These are phyloP conservation scores for Penicillium brasilianum DNA, from an alignment of 2,329 filamentous ascomycete species.

Conservation along the genomic window DNA sequence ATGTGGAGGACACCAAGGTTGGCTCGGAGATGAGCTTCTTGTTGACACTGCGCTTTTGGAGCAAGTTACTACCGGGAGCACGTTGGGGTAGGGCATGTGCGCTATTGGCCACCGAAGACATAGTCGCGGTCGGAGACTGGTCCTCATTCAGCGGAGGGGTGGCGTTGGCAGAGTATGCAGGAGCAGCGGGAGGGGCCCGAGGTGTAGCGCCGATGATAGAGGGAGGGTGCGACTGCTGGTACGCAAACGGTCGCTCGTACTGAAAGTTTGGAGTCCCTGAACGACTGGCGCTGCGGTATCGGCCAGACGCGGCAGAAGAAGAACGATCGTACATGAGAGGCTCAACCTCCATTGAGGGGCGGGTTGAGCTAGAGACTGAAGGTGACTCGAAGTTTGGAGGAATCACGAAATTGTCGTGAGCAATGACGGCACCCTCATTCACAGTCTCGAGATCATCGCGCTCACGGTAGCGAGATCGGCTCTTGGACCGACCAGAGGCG, in stretches of 20 bases:
- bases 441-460: slow-evolving; percentile 61
- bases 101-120: slow-evolving; percentile 26
- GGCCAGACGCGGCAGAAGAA: slow-evolving; percentile 46
- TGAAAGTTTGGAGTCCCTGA: slow-evolving; percentile 42
- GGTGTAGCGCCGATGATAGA: slow-evolving; percentile 48
- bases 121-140: slow-evolving; percentile 45
- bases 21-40: slow-evolving; percentile 69
- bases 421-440: slow-evolving; percentile 49
- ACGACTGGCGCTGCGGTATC: slow-evolving; percentile 47
- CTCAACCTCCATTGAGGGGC: slow-evolving; percentile 45
- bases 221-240: slow-evolving; percentile 33
- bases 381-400: slow-evolving; percentile 35
- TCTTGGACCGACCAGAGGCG: slow-evolving; percentile 59
- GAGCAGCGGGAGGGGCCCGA: slow-evolving; percentile 52
- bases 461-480: slow-evolving; percentile 57
- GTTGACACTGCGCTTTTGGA: slow-evolving; percentile 62
- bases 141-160: slow-evolving; percentile 59
- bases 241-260: slow-evolving; percentile 39
- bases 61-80: slow-evolving; percentile 34
- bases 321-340: slow-evolving; percentile 40
- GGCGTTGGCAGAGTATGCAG: slow-evolving; percentile 55
- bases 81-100: slow-evolving; percentile 35
- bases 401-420: slow-evolving; percentile 33
- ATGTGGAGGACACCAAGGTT: slow-evolving; percentile 57
- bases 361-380: slow-evolving; percentile 42